A percentile compares a stretch with the other conserved stretches of the same genome.
Conservation (phyloP, 2,329 filamentous ascomycete genomes). For the Pseudonectria foliicola region DNA sequence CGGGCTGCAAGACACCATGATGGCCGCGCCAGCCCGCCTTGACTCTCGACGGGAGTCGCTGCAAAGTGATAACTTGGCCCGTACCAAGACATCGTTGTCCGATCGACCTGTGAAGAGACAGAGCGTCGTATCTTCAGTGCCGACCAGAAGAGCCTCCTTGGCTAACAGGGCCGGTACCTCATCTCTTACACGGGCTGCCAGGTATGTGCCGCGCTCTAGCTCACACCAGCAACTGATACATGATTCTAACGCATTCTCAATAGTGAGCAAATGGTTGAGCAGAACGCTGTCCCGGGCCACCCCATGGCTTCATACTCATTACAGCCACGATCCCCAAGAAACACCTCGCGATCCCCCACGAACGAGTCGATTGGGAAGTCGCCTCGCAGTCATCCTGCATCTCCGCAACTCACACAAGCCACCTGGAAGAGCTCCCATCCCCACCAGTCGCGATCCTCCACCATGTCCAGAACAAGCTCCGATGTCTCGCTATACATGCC, state of each 20-base stretch:
- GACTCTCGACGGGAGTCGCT: slow-evolving; percentile 11
- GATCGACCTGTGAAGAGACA: slow-evolving; percentile 11
- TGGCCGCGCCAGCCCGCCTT: slow-evolving; percentile 10
- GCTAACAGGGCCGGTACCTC: slow-evolving; percentile 8
- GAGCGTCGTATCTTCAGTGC: slow-evolving; percentile 8
- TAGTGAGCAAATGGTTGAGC: too few species aligned
- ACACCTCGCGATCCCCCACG: background rate
- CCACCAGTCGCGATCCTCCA: slow-evolving; percentile 7
- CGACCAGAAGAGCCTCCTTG: slow-evolving; percentile 9
- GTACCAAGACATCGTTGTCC: slow-evolving; percentile 14
- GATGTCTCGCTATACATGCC: slow-evolving; percentile 42
- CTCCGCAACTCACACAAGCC: slow-evolving; percentile 7
- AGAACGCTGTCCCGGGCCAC: too few species aligned
- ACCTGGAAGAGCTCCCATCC: slow-evolving; percentile 14
- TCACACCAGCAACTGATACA: background rate
- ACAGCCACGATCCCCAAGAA: too few species aligned
- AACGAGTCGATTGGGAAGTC: background rate
- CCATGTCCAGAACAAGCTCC: slow-evolving; percentile 31
- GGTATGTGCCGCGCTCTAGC: slow-evolving; percentile 10
- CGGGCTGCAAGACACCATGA: slow-evolving; percentile 7
- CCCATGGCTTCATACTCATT: too few species aligned
- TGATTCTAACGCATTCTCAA: too few species aligned
- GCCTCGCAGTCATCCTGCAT: slow-evolving; percentile 1
- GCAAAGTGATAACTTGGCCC: slow-evolving; percentile 6
- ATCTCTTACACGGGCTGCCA: slow-evolving; percentile 15